Percentiles rank a stretch among this genome's conserved stretches.
Conservation (phyloP, 2,329 filamentous ascomycete species). For the Penicillium sp. region DNA sequence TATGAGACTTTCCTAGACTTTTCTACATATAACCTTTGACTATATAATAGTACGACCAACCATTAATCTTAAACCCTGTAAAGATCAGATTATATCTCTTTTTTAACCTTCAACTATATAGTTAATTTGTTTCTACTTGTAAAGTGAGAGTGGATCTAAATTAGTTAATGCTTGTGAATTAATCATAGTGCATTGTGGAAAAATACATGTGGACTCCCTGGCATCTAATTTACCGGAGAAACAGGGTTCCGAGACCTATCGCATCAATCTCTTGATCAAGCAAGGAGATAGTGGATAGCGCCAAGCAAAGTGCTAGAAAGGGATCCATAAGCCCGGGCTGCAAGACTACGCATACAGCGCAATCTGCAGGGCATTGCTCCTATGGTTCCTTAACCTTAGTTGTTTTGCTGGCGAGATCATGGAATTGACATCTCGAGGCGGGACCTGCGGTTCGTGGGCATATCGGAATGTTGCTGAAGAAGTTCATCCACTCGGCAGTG, state of each 20-base stretch:
- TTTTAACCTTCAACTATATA: no score
- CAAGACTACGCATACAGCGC: neutral
- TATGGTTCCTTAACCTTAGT: neutral
- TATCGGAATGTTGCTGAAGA: neutral
- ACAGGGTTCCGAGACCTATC: no score
- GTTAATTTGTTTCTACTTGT: no score
- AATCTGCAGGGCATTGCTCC: neutral
- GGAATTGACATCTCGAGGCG: neutral
- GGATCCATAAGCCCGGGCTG: neutral
- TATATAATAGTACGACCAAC: no score
- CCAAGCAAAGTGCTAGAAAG: neutral
- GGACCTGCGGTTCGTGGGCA: neutral
- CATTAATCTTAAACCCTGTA: no score
- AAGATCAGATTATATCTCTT: no score
- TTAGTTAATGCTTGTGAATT: neutral
- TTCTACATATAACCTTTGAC: no score
- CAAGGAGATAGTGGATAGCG: neutral
- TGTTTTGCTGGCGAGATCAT: neutral
- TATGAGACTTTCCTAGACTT: no score
- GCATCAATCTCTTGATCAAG: neutral
- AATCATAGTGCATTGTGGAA: neutral
- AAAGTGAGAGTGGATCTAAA: no score
- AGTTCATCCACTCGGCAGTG: neutral
- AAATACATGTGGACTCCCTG: neutral
- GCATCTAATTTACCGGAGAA: neutral